Evolutionary conservation across 371 early-diverging fungal species (phyloP).

Genomic region (Smittium mucronatum): DNA sequence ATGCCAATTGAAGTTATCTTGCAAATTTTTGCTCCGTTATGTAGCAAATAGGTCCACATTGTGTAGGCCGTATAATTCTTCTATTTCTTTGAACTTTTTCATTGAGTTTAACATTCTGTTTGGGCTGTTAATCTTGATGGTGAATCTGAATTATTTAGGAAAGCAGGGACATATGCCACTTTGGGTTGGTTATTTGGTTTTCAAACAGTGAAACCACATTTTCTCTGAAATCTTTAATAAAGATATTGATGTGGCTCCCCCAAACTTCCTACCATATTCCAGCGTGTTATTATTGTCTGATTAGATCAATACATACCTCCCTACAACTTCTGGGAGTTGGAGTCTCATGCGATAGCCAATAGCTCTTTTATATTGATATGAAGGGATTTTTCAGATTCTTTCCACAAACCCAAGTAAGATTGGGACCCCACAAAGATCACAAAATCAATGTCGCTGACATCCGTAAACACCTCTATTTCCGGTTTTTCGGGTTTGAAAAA

Average conservation of each 20-base stretch:
- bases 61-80: background rate
- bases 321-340: background rate
- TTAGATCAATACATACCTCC: background rate
- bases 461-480: background rate
- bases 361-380: conserved; percentile 7
- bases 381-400: background rate
- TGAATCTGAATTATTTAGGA: background rate
- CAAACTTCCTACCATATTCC: conserved; percentile 1
- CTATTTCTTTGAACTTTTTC: background rate
- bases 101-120: background rate
- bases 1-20: background rate
- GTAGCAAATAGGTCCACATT: background rate
- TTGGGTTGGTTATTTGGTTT: background rate
- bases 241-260: background rate
- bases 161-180: background rate
- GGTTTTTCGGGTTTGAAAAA: background rate
- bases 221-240: background rate
- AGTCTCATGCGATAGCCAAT: background rate
- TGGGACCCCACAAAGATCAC: background rate
- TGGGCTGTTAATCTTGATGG: background rate
- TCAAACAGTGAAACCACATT: background rate
- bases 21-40: background rate
- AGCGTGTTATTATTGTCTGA: conserved; percentile 1
- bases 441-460: background rate
- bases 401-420: background rate